Base-by-base conservation (phyloP, 352 stramenopile genomes). In the Globisporangium emineosum region DNA sequence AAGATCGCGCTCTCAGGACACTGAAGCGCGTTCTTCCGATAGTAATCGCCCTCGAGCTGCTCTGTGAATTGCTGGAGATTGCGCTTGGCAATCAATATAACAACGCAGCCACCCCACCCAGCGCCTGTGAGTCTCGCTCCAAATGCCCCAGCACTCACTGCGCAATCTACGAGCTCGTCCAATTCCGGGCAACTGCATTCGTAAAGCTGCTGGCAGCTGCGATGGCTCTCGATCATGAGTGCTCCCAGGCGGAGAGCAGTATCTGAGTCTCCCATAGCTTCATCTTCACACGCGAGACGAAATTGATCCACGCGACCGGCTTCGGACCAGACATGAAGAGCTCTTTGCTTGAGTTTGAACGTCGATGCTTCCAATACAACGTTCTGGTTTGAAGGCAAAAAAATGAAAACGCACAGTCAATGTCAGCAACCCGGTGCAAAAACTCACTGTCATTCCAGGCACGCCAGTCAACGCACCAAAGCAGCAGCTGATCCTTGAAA, bases 101-200 rank as follows among this genome's bases (percentile, higher is more conserved):
- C 82, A 1, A 82, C 76, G 66, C 85, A 96, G 33, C 88, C 88
- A 64, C 88, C 88, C 88, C 88, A 95, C 1, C 88, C 88, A 64
- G 88, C 88, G 40, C 88, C 88, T 12, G 85, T 95, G 25, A 96
- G 64, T 19, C 86, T 76, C 10, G 82, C 81, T 9, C 88, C 86
- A 8, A 91, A 64, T 21, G 88, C 86, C 19, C 85, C 83, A 42
- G 62, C 72, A 1, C 62, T 51, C 21, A 72, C 67, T 43, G 70
- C 73, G 30, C 69, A 73, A 29, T 70, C 69, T 15, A 93, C 80
- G n/a, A 96, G 69, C 33, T 59, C 56, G 42, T 96, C 87, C 29
- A 96, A 66, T 59, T 89, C 84, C 0, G 67, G 55, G 33, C 83
- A 93, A 25, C 81, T 93, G 68, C 85, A 95, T 40, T 94, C 85